These are phyloP conservation scores for Oldenlandia corymbosa DNA, from an alignment of 257 asterid species.

Conservation along the genomic window DNA sequence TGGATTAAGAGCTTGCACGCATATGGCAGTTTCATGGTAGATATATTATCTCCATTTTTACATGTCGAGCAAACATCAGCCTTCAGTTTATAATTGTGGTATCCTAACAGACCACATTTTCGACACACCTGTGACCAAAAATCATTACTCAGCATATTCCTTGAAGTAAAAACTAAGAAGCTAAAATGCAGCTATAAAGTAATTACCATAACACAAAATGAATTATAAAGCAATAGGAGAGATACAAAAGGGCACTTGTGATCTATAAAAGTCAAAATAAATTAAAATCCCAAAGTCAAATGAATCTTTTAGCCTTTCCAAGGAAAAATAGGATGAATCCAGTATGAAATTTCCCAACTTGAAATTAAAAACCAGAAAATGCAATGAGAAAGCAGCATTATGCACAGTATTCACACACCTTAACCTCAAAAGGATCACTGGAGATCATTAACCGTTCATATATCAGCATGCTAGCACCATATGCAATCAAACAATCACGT, in stretches of 20 bases:
- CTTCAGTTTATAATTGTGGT: constrained; percentile 65
- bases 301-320: neutral
- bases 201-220: neutral
- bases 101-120: constrained; percentile 91
- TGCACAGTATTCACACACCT: constrained; percentile 39
- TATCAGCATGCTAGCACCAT: constrained; percentile 93
- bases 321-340: neutral
- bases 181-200: neutral
- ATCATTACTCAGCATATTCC: neutral
- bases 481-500: constrained; percentile 96
- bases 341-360: neutral
- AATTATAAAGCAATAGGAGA: neutral
- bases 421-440: constrained; percentile 95
- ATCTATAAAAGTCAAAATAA: neutral
- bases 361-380: neutral
- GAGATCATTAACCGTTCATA: constrained; percentile 88
- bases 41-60: constrained; percentile 78
- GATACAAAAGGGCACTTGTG: neutral
- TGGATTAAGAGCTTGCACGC: constrained; percentile 98
- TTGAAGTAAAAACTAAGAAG: neutral
- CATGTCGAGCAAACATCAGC: constrained; percentile 73
- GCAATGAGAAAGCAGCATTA: neutral
- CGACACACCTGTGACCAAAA: constrained; percentile 62
- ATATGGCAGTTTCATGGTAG: constrained; percentile 95
- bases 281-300: neutral